Percentiles rank a stretch among this genome's conserved stretches.
Evolutionary conservation across 164 flowering plant species (phyloP).

Genomic region (Tetracentron sinense): DNA sequence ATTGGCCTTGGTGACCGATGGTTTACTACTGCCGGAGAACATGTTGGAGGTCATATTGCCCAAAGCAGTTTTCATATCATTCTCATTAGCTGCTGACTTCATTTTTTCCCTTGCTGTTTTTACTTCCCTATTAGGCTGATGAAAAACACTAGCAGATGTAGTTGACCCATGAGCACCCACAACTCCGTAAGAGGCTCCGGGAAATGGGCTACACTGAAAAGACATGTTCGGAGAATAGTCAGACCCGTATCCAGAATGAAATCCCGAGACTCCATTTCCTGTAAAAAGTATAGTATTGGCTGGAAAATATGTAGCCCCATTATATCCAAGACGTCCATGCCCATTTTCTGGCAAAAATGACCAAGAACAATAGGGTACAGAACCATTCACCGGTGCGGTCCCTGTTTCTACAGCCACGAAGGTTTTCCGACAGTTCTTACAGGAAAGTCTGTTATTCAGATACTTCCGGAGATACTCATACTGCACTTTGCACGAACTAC

Average conservation of each 20-base stretch:
- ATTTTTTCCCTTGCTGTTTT: constrained; percentile 21
- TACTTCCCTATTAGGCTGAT: constrained; percentile 35
- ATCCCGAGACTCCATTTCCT: constrained; percentile 43
- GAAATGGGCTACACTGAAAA: constrained; percentile 51
- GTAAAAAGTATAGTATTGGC: constrained; percentile 27
- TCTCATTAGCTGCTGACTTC: constrained; percentile 29
- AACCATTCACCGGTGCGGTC: constrained; percentile 49
- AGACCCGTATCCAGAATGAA: constrained; percentile 48
- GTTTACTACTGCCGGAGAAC: constrained; percentile 11
- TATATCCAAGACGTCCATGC: constrained; percentile 47
- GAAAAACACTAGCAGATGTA: constrained; percentile 23
- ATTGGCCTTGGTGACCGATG: constrained; percentile 24
- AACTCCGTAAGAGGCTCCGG: constrained; percentile 40
- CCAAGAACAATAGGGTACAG: constrained; percentile 48
- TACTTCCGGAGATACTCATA: constrained; percentile 84
- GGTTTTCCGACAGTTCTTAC: constrained; percentile 71
- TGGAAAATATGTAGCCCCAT: constrained; percentile 42
- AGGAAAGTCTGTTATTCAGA: constrained; percentile 63
- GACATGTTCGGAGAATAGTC: constrained; percentile 51
- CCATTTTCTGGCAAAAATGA: constrained; percentile 44
- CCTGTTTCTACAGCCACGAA: constrained; percentile 78
- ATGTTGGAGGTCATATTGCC: constrained; percentile 20
- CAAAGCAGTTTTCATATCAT: constrained; percentile 14
- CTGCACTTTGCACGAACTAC: constrained; percentile 75
- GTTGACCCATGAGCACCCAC: constrained; percentile 32